Base-by-base conservation (phyloP, 306 rosid genomes). In the Gleditsia sinensis region DNA sequence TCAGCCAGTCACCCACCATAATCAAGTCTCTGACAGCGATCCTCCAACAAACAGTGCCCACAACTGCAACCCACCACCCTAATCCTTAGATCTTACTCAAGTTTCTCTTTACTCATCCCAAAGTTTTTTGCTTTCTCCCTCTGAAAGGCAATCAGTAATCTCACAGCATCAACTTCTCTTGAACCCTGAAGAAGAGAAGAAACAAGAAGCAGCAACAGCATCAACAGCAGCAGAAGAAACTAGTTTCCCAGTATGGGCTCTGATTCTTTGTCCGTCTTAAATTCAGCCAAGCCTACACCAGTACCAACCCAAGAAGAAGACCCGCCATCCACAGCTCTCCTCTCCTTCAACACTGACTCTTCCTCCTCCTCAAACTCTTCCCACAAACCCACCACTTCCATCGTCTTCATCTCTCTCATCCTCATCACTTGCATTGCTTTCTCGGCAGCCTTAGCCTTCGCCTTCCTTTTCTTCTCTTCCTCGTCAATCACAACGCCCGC, bases 361-460 rank as follows among this genome's bases (percentile, higher is more conserved):
- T 62, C 81, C 11, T 8, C 86, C 0, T 48, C 85, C 7, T 4
- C 87, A 0, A 5, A 0, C 43, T 49, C 86, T 25, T 32, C 83
- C 39, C 80, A 69, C 54, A 91, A 79, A 76, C 42, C 81, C 71
- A 1, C 69, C 56, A 37, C 76, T 28, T 69, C 83, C 46, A 13
- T 76, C 75, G 57, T 95, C 82, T 83, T 95, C 88, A 71, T 90
- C 84, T 70, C 86, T 7, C 96, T 95, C 1, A 37, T 84, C 6
- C 59, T 89, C 82, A 39, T 75, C 78, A 84, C 95, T 30, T 81
- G 85, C 75, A 56, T 88, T 27, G 85, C 97, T 11, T 68, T 95
- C 79, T 88, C 98, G 50, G 75, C 92, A 57, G 86, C 99, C 1
- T 8, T 34, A 1, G 90, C 96, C 11, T 89, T 94, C 57, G 96